A percentile compares a stretch with the other conserved stretches of the same genome.
Evolutionary conservation across 257 asterid genomes (phyloP).

Genomic region (Petunia secreta): DNA sequence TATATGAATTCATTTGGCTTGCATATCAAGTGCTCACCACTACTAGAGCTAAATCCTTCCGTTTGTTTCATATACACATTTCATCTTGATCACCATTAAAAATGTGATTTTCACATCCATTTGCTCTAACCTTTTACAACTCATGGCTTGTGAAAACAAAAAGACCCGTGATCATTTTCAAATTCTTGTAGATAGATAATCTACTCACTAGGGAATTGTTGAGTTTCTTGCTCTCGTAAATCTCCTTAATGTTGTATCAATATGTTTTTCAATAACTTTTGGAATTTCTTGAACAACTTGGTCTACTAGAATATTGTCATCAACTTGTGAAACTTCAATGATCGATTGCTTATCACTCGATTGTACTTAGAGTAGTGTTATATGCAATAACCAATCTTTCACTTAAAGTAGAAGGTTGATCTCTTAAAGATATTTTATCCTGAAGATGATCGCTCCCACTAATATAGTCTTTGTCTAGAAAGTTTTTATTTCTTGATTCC

Average conservation of each 20-base stretch:
- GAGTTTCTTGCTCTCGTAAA: background rate
- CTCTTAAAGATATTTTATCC: background rate
- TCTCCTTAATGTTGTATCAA: background rate
- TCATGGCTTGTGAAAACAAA: background rate
- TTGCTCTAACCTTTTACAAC: background rate
- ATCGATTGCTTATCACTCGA: background rate
- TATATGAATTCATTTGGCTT: background rate
- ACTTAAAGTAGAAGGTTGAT: constrained; percentile 9
- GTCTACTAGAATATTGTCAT: background rate
- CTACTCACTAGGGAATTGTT: background rate
- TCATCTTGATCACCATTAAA: background rate
- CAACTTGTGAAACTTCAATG: background rate
- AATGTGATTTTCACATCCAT: too few species aligned
- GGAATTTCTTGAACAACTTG: background rate
- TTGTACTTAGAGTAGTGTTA: background rate
- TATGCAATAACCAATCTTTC: background rate
- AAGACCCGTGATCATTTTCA: background rate
- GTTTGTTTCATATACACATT: background rate
- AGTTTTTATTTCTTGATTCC: background rate
- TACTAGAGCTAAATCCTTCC: background rate
- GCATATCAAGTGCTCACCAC: background rate
- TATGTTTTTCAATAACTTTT: background rate
- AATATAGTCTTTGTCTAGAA: background rate
- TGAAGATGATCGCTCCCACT: background rate
- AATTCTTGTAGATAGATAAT: background rate